These are phyloP conservation scores for Mycosphaerella sp. DNA, from an alignment of 2,329 filamentous ascomycete species.

Conservation along the genomic window DNA sequence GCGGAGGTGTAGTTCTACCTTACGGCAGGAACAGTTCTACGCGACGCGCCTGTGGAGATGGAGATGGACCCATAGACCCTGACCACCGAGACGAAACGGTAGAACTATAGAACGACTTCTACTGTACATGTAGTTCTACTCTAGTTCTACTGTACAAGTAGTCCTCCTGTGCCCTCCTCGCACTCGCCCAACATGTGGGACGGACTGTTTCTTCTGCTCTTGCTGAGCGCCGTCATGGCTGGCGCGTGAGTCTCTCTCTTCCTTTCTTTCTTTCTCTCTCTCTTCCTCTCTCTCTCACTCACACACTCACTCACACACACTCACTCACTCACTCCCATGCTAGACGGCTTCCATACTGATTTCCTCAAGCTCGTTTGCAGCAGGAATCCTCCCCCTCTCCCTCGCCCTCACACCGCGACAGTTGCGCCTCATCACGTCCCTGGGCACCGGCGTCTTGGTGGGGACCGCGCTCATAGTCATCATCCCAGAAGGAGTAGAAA, in stretches of 20 bases:
- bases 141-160: too few relatives aligned
- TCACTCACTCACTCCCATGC: too few relatives aligned
- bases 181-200: conserved; percentile 46
- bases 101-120: too few relatives aligned
- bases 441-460: conserved; percentile 89
- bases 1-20: too few relatives aligned
- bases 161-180: neutral
- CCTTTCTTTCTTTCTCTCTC: too few relatives aligned
- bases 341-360: neutral
- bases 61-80: too few relatives aligned
- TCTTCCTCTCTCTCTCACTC: too few relatives aligned
- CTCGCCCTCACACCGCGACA: conserved; percentile 83
- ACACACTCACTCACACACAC: too few relatives aligned
- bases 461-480: conserved; percentile 95
- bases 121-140: too few relatives aligned
- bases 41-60: too few relatives aligned
- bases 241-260: conserved; percentile 53
- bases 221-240: conserved; percentile 60
- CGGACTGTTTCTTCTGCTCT: conserved; percentile 59
- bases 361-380: conserved; percentile 72
- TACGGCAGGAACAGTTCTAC: too few relatives aligned
- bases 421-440: conserved; percentile 79
- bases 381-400: conserved; percentile 82
- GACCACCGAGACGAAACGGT: too few relatives aligned
- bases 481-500: conserved; percentile 93